phyloP scores from a whole-genome alignment of 2,329 filamentous ascomycete species.

The Botrytis cinerea region DNA sequence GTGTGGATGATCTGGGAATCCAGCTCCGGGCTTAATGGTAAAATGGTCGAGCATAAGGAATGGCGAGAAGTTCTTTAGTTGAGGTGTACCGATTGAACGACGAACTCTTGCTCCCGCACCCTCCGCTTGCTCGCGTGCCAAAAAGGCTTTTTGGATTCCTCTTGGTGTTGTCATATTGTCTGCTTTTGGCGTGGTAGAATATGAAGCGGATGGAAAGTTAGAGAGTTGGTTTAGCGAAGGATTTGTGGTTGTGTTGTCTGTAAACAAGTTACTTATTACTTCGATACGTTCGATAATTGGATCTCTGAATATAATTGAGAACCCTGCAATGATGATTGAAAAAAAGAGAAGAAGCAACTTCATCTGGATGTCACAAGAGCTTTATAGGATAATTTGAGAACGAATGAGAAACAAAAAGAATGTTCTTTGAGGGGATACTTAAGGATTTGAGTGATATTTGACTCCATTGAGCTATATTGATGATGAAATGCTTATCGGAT shows the following conservation, averaged over 20 bases:
- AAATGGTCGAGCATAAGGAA: conserved; percentile 98
- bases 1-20: conserved; percentile 83
- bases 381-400: conserved; percentile 11
- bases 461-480: not conserved
- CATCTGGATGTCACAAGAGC: conserved; percentile 30
- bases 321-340: conserved; percentile 36
- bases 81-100: conserved; percentile 80
- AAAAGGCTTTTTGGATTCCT: conserved; percentile 78
- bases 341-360: conserved; percentile 36
- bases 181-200: conserved; percentile 31
- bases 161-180: conserved; percentile 67
- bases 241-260: conserved; percentile 24
- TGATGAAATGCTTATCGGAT: conserved; percentile 24
- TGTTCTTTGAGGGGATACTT: conserved; percentile 1
- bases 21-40: conserved; percentile 73
- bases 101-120: conserved; percentile 86
- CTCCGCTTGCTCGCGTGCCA: conserved; percentile 83
- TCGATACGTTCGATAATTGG: conserved; percentile 31
- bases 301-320: conserved; percentile 36
- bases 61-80: conserved; percentile 82
- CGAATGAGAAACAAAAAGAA: conserved; percentile 8
- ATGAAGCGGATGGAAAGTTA: conserved; percentile 29
- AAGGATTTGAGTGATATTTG: not conserved
- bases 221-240: conserved; percentile 28
- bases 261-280: conserved; percentile 28